Conservation (phyloP, 129 eudicot species). For the Lactuca sativa region DNA sequence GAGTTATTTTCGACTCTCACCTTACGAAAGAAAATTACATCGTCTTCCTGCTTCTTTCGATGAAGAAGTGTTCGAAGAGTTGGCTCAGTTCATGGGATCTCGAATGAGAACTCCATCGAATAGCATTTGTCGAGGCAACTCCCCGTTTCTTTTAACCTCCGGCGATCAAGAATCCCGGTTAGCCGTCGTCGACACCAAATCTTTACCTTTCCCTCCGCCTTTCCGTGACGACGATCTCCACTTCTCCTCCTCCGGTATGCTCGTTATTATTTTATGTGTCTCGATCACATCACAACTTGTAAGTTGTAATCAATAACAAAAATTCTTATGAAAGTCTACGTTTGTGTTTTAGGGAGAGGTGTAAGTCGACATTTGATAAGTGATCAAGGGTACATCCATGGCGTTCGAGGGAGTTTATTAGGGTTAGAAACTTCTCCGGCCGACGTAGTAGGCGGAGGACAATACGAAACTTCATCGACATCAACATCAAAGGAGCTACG, state of each 20-base stretch:
- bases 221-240: slow-evolving; percentile 44
- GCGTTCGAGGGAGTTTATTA: slow-evolving; percentile 38
- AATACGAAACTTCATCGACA: slow-evolving; percentile 28
- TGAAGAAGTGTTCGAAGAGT: slow-evolving; percentile 75
- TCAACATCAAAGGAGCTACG: slow-evolving; percentile 41
- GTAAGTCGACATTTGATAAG: slow-evolving; percentile 40
- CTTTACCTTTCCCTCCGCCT: slow-evolving; percentile 42
- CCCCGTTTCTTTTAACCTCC: slow-evolving; percentile 16
- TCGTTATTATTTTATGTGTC: slow-evolving; percentile 16
- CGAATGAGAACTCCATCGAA: slow-evolving; percentile 50
- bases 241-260: slow-evolving; percentile 30
- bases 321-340: neutral
- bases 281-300: no score
- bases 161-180: slow-evolving; percentile 42
- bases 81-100: slow-evolving; percentile 75
- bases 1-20: slow-evolving; percentile 71
- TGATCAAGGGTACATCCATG: slow-evolving; percentile 40
- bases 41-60: slow-evolving; percentile 80
- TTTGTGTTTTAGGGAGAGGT: slow-evolving; percentile 44
- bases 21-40: slow-evolving; percentile 58
- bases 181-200: slow-evolving; percentile 28
- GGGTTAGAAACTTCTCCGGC: slow-evolving; percentile 45
- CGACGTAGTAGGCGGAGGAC: slow-evolving; percentile 30
- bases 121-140: slow-evolving; percentile 22
- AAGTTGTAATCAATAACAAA: neutral